A percentile compares a stretch with the other conserved stretches of the same genome.
Evolutionary conservation across 805 yeast genomes (phyloP).

Genomic region (Candida ficus): DNA sequence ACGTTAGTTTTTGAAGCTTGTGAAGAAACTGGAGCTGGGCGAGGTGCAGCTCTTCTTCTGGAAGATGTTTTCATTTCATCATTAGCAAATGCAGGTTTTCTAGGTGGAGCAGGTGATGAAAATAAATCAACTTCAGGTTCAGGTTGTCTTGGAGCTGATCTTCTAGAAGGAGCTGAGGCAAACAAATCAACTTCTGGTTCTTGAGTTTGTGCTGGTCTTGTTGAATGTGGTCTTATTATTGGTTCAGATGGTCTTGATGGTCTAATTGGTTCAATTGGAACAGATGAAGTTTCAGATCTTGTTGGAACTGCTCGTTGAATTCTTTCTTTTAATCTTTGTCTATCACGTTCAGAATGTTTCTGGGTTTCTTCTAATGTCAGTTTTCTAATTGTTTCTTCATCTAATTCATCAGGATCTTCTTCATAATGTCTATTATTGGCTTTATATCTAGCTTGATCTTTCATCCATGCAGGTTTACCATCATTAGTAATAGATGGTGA

Average conservation of each 20-base stretch:
- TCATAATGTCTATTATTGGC: constrained; percentile 29
- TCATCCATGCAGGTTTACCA: constrained; percentile 73
- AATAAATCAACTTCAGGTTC: constrained; percentile 13
- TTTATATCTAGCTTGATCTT: constrained; percentile 45
- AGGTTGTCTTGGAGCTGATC: neutral
- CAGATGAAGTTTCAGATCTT: constrained; percentile 6
- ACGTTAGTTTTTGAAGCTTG: constrained; percentile 1
- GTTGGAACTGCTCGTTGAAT: neutral
- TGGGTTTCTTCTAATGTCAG: constrained; percentile 9
- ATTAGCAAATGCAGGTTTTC: constrained; percentile 1
- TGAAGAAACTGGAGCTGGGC: constrained; percentile 4
- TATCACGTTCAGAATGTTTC: constrained; percentile 3
- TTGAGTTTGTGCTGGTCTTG: neutral
- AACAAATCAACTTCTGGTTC: constrained; percentile 18
- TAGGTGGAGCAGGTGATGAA: constrained; percentile 7
- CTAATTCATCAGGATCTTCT: constrained; percentile 44
- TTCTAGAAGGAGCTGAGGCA: constrained; percentile 11
- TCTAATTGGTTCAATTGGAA: constrained; percentile 1
- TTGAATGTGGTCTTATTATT: constrained; percentile 10
- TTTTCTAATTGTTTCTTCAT: constrained; percentile 19
- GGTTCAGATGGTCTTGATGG: constrained; percentile 8
- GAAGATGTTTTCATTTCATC: constrained; percentile 24
- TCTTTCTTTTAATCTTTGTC: constrained; percentile 6
- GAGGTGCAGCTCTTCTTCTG: constrained; percentile 11
- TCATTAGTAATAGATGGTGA: constrained; percentile 23